phyloP scores from a whole-genome alignment of 129 eudicot species.

The Saposhnikovia divaricata region DNA sequence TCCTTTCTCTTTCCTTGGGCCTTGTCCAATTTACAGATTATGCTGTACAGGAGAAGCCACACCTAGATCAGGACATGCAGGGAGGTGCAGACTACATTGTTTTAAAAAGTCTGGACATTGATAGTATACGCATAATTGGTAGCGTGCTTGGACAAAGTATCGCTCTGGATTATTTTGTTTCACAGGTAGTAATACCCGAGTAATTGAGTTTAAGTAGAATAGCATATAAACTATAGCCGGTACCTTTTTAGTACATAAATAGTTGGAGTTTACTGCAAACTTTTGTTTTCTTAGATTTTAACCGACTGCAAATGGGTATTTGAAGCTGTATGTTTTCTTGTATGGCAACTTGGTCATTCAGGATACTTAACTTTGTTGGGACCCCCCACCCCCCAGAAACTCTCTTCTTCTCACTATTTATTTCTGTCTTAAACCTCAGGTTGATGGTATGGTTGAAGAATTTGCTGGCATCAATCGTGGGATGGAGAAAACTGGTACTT shows the following conservation, averaged over 20 bases:
- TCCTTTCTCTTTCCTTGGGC: neutral
- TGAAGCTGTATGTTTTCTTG: neutral
- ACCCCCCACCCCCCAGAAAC: neutral
- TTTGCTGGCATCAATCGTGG: constrained; percentile 77
- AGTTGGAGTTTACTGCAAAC: neutral
- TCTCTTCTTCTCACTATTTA: neutral
- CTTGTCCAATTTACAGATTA: too few relatives aligned
- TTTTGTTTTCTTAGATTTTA: neutral
- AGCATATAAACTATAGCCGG: neutral
- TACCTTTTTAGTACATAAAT: neutral
- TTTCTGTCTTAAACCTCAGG: constrained; percentile 26
- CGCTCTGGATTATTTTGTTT: too few relatives aligned
- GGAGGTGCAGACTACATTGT: too few relatives aligned
- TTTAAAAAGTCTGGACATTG: too few relatives aligned
- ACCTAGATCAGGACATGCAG: too few relatives aligned
- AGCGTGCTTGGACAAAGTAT: too few relatives aligned
- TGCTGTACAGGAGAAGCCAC: too few relatives aligned
- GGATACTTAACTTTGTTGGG: neutral
- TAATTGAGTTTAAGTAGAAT: neutral
- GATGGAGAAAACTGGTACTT: constrained; percentile 91
- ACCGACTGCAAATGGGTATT: neutral
- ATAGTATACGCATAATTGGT: too few relatives aligned
- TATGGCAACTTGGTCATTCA: neutral
- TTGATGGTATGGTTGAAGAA: constrained; percentile 92
- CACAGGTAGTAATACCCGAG: constrained; percentile 22